Conservation (phyloP, 1,284 basidiomycete species). For the Singerocomus rubriflavus region DNA sequence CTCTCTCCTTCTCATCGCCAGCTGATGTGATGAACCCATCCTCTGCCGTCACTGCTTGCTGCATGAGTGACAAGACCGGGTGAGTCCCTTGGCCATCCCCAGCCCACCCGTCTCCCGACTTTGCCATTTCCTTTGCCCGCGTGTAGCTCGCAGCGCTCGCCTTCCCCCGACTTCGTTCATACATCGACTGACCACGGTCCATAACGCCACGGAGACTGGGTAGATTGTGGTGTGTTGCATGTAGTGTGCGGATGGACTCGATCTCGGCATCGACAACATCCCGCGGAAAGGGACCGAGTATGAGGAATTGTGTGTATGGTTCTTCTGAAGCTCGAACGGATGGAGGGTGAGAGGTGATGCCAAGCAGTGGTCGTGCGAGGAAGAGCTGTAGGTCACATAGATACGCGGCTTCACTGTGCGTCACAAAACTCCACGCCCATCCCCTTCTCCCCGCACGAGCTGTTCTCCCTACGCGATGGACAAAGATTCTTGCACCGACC, state of each 20-base stretch:
- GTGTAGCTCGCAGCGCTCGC: constrained; percentile 85
- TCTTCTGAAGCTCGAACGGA: constrained; percentile 46
- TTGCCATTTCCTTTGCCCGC: constrained; percentile 85
- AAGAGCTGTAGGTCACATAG: constrained; percentile 93
- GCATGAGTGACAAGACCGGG: constrained; percentile 54
- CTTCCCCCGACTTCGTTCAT: constrained; percentile 90
- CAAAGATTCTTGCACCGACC: constrained; percentile 88
- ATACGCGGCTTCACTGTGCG: constrained; percentile 84
- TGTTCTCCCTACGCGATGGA: constrained; percentile 96
- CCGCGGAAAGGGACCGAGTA: constrained; percentile 85
- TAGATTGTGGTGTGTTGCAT: constrained; percentile 69
- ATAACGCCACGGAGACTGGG: constrained; percentile 82
- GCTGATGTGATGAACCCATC: constrained; percentile 23
- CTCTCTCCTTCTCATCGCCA: constrained; percentile 33
- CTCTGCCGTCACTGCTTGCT: constrained; percentile 31
- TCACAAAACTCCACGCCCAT: constrained; percentile 95
- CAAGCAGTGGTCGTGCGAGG: constrained; percentile 79
- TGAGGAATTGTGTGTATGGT: constrained; percentile 64
- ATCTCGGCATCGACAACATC: constrained; percentile 79
- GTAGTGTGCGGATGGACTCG: constrained; percentile 74
- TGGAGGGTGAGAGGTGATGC: constrained; percentile 33
- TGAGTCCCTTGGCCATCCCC: constrained; percentile 65
- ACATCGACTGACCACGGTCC: constrained; percentile 89
- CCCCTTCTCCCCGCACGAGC: constrained; percentile 93
- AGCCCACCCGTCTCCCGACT: constrained; percentile 67